A percentile compares a stretch with the other conserved stretches of the same genome.
phyloP scores from a whole-genome alignment of 2,329 filamentous ascomycete genomes.

The Pyricularia sp. region DNA sequence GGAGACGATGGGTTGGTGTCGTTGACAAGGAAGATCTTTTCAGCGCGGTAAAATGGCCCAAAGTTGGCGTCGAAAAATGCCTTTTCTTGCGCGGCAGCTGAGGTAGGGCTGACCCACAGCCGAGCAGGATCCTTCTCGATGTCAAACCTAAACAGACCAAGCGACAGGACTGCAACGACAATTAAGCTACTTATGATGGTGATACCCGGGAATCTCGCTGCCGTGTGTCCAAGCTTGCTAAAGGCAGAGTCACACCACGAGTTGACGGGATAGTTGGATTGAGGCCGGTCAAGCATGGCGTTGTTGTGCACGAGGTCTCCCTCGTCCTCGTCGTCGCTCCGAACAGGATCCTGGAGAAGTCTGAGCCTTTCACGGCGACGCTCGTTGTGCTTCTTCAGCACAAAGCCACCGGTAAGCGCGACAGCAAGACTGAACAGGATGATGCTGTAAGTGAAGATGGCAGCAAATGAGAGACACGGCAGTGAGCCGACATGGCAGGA shows the following conservation, averaged over 20 bases:
- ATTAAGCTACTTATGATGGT: slow-evolving; percentile 73
- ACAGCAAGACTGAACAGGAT: slow-evolving; percentile 59
- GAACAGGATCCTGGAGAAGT: slow-evolving; percentile 72
- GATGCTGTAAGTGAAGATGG: slow-evolving; percentile 76
- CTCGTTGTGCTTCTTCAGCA: slow-evolving; percentile 63
- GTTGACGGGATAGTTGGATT: slow-evolving; percentile 75
- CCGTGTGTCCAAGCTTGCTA: slow-evolving; percentile 67
- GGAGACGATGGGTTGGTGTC: slow-evolving; percentile 57
- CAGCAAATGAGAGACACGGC: slow-evolving; percentile 90
- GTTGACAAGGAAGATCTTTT: slow-evolving; percentile 91
- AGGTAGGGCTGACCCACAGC: slow-evolving; percentile 94
- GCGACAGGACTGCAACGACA: slow-evolving; percentile 67
- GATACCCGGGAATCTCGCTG: slow-evolving; percentile 73
- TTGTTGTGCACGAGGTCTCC: slow-evolving; percentile 71
- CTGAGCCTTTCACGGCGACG: slow-evolving; percentile 76
- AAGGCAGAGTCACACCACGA: slow-evolving; percentile 74
- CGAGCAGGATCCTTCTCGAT: slow-evolving; percentile 84
- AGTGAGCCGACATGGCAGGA: slow-evolving; percentile 77
- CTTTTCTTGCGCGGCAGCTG: slow-evolving; percentile 85
- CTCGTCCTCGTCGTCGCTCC: slow-evolving; percentile 90
- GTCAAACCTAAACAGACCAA: slow-evolving; percentile 84
- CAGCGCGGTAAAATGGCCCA: slow-evolving; percentile 88
- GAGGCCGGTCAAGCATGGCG: slow-evolving; percentile 67
- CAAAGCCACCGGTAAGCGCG: slow-evolving; percentile 63
- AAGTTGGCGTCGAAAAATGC: slow-evolving; percentile 88